phyloP scores from a whole-genome alignment of 1,139 yeast species.

The Yamadazyma aaseri region DNA sequence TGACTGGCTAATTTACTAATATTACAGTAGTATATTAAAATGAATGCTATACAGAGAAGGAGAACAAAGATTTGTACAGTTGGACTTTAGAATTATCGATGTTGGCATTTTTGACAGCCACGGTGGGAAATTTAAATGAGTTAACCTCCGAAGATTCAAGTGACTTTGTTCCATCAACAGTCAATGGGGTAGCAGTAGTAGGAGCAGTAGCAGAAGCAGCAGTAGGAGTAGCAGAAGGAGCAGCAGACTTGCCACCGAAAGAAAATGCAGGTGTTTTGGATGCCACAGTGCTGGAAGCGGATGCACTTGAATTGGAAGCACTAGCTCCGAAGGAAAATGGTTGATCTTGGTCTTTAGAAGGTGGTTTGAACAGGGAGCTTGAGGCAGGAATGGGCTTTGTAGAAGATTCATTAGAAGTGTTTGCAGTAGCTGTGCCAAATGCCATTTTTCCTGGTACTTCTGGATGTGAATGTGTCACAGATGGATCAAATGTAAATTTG shows the following conservation, averaged over 20 bases:
- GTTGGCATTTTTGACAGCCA: slow-evolving; percentile 2
- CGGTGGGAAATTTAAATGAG: slow-evolving; percentile 7
- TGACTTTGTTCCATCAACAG: background rate
- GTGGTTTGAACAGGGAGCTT: background rate
- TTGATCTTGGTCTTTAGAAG: background rate
- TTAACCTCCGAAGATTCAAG: background rate
- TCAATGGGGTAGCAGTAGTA: background rate
- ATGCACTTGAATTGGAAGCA: background rate
- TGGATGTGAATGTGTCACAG: too few species aligned
- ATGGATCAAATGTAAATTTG: too few species aligned
- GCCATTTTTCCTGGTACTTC: too few species aligned
- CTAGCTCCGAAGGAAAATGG: background rate
- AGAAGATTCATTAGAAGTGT: too few species aligned
- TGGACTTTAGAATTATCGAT: slow-evolving; percentile 8
- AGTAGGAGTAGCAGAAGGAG: background rate
- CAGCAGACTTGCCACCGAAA: background rate
- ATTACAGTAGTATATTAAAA: background rate
- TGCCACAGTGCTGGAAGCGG: background rate
- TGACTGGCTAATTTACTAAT: background rate
- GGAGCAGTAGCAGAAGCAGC: background rate
- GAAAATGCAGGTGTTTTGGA: background rate
- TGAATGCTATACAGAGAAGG: slow-evolving; percentile 8
- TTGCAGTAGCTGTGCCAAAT: too few species aligned
- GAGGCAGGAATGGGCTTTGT: background rate
- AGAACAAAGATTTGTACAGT: slow-evolving; percentile 6